Conservation (phyloP, 106 monocot genomes). For the Allium cepa region DNA sequence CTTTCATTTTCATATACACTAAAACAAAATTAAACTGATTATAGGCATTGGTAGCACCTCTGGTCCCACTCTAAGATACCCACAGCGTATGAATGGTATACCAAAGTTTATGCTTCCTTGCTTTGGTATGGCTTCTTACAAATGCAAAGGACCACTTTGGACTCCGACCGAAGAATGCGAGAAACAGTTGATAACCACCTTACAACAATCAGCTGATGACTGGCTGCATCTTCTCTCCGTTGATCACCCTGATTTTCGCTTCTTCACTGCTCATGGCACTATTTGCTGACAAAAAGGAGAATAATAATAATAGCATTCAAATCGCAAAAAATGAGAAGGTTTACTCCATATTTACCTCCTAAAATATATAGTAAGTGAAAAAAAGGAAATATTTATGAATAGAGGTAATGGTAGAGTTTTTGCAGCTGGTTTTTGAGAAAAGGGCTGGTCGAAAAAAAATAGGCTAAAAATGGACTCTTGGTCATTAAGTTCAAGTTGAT, state of each 20-base stretch:
- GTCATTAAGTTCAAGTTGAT: no score
- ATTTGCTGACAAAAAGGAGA: not conserved
- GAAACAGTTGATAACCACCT: slow-evolving; percentile 16
- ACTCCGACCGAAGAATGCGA: slow-evolving; percentile 14
- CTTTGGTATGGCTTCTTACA: slow-evolving; percentile 56
- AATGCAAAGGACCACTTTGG: slow-evolving; percentile 46
- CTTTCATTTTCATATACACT: no score
- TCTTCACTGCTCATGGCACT: slow-evolving; percentile 28
- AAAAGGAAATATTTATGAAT: no score
- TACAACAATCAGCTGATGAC: slow-evolving; percentile 32
- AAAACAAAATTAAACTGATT: no score
- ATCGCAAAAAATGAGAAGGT: not conserved
- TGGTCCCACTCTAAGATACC: slow-evolving; percentile 10
- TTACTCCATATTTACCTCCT: not conserved
- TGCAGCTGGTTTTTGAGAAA: no score
- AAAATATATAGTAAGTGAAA: no score
- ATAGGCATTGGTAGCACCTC: slow-evolving; percentile 11
- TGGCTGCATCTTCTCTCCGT: slow-evolving; percentile 36
- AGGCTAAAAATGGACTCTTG: no score
- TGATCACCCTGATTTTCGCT: slow-evolving; percentile 41
- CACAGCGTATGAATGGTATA: slow-evolving; percentile 9
- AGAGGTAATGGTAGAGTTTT: no score
- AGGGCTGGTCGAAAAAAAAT: no score
- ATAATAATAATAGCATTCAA: no score
- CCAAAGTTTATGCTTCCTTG: slow-evolving; percentile 41